phyloP scores from a whole-genome alignment of 2,329 filamentous ascomycete genomes.

The Aspergillus melleus region DNA sequence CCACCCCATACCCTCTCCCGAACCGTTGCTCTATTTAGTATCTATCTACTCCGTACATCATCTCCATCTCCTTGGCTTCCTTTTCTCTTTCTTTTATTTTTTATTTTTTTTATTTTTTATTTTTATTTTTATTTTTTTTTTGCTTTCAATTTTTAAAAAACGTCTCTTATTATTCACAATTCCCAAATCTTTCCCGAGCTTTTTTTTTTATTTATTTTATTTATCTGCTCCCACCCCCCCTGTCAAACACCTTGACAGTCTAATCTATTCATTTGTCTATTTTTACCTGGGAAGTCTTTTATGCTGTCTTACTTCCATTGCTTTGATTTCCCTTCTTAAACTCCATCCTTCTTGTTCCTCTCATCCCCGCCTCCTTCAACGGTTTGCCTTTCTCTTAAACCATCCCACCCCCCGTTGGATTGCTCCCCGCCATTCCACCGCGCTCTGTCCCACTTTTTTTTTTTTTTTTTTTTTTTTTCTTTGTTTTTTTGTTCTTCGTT shows the following conservation, averaged over 20 bases:
- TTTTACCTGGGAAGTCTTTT: background rate
- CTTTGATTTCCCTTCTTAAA: background rate
- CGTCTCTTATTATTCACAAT: background rate
- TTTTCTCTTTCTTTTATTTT: background rate
- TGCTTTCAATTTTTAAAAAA: too few species aligned
- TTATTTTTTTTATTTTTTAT: background rate
- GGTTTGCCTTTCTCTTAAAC: background rate
- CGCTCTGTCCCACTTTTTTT: constrained; percentile 4
- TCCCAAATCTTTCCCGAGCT: background rate
- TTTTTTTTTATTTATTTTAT: background rate
- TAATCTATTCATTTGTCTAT: background rate
- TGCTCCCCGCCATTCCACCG: constrained; percentile 3
- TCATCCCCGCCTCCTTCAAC: background rate
- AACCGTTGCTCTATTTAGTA: constrained; percentile 11
- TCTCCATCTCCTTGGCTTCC: constrained; percentile 10
- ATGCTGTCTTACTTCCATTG: background rate
- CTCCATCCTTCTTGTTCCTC: background rate
- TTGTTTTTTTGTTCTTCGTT: background rate
- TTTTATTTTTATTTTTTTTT: too few species aligned
- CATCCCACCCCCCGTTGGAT: background rate
- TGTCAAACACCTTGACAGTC: background rate
- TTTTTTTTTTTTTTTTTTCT: background rate
- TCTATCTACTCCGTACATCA: constrained; percentile 1
- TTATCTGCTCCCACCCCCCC: background rate
- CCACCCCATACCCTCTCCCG: constrained; percentile 9